phyloP scores from a whole-genome alignment of 768 basidiomycete genomes.

The Rhodotorula toruloides region DNA sequence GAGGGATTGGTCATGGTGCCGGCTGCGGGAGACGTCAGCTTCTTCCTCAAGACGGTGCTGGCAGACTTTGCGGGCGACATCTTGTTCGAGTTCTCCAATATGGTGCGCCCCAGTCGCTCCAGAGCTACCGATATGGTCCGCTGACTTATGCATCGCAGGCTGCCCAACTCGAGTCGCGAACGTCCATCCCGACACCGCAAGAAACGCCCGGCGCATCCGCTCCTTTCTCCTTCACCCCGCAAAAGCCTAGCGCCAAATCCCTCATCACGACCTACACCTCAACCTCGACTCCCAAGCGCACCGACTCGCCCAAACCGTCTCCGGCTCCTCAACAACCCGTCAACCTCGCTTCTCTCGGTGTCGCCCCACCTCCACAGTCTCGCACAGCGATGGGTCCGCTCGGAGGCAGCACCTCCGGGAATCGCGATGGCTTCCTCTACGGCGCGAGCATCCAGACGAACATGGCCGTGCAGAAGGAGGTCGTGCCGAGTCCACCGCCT shows the following conservation, averaged over 20 bases:
- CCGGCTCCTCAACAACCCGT: constrained; percentile 20
- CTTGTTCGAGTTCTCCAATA: constrained; percentile 71
- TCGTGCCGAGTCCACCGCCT: constrained; percentile 24
- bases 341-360: constrained; percentile 26
- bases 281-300: not conserved
- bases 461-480: constrained; percentile 14
- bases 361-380: constrained; percentile 25
- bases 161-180: constrained; percentile 35
- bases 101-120: constrained; percentile 67
- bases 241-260: constrained; percentile 5
- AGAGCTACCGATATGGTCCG: not conserved
- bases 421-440: constrained; percentile 27
- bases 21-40: constrained; percentile 71
- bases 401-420: constrained; percentile 27
- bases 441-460: constrained; percentile 25
- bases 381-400: constrained; percentile 22
- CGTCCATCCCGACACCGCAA: constrained; percentile 35
- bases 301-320: not conserved
- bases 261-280: constrained; percentile 12
- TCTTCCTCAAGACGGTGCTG: constrained; percentile 80
- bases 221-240: constrained; percentile 15
- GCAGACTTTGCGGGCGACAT: constrained; percentile 85
- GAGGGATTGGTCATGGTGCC: constrained; percentile 75
- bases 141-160: constrained; percentile 8
- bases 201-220: constrained; percentile 14